Evolutionary conservation across 768 basidiomycete species (phyloP), one percentile per base, ranked within the genome.

Genomic region (Lepiota subincarnata): DNA sequence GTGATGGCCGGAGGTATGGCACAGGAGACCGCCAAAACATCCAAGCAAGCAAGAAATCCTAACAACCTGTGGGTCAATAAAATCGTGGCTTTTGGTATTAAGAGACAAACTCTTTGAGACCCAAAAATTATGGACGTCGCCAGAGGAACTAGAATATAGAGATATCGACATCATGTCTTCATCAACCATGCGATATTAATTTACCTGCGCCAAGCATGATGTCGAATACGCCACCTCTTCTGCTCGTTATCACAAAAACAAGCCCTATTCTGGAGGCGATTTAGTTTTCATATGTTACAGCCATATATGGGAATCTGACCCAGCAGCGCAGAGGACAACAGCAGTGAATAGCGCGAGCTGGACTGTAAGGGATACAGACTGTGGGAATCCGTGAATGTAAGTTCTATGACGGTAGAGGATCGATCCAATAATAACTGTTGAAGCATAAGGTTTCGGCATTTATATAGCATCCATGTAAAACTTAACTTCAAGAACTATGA

Each of bases 1-100:
- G 45, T 3, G 0, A 11, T 11, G 28, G 31, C 28, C 45, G 6
- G 8, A n/a, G 31, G 11, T 28, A 14, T 18, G 45, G 14, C 0
- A 19, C 28, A 5, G 11, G 38, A 10, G 35, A 34, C 35, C 41
- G 34, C 50, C 50, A 52, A 26, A 52, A 52, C 42, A 44, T 24
- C 50, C 50, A 52, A 16, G 34, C 16, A 13, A 18, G 18, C 5
- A 52, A 18, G 24, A 52, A 44, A 52, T 52, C 50, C 50, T 52
- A 39, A 43, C 11, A 34, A 41, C 7, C 19, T 31, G 7, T 11
- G 7, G 31, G 6, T 31, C 31, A 31, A 11, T 11, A 31, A 6
- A 3, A 6, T 11, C 4, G n/a, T 46, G 7, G 14, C 10, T 10
- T 35, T 14, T 31, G 13, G 24, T 16, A 18, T n/a, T 12, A 46